These are phyloP conservation scores for Diaporthe sp. DNA, from an alignment of 2,329 filamentous ascomycete genomes.

Conservation along the genomic window DNA sequence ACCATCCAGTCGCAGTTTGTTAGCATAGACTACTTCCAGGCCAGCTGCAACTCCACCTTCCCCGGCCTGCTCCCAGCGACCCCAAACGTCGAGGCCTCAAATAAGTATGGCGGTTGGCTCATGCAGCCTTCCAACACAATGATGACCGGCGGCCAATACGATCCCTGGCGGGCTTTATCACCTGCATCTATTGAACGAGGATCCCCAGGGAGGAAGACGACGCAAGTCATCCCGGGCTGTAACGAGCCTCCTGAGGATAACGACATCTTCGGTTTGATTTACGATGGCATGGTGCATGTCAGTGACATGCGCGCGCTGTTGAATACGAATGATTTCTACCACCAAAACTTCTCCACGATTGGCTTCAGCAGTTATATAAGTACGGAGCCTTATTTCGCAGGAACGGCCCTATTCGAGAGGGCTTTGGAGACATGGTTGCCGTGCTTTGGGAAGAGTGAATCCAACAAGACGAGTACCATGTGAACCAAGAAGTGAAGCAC, in stretches of 20 bases:
- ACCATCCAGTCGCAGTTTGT: slow-evolving; percentile 18
- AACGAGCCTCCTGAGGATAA: slow-evolving; percentile 23
- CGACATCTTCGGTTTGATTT: slow-evolving; percentile 39
- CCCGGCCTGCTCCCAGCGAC: slow-evolving; percentile 16
- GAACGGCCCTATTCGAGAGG: slow-evolving; percentile 21
- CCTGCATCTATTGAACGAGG: slow-evolving; percentile 34
- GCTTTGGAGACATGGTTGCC: slow-evolving; percentile 34
- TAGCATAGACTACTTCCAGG: slow-evolving; percentile 23
- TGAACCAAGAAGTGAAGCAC: background rate
- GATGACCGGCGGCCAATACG: slow-evolving; percentile 50
- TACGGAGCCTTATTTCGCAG: slow-evolving; percentile 18
- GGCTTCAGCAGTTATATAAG: slow-evolving; percentile 30
- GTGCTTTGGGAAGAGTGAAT: slow-evolving; percentile 9
- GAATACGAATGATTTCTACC: slow-evolving; percentile 21
- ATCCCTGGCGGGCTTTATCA: slow-evolving; percentile 47
- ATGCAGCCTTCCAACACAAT: slow-evolving; percentile 46
- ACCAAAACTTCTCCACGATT: slow-evolving; percentile 32
- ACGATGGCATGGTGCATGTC: slow-evolving; percentile 39
- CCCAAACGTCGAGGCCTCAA: slow-evolving; percentile 32
- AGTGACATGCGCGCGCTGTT: slow-evolving; percentile 35
- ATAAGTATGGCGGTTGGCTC: slow-evolving; percentile 47
- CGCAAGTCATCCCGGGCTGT: slow-evolving; percentile 37
- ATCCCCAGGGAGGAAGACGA: slow-evolving; percentile 32
- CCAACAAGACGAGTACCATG: background rate
- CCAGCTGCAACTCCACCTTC: slow-evolving; percentile 15